Base-by-base conservation (phyloP, 108 stramenopile species). In the Pseudonitzschia delicatissima region DNA sequence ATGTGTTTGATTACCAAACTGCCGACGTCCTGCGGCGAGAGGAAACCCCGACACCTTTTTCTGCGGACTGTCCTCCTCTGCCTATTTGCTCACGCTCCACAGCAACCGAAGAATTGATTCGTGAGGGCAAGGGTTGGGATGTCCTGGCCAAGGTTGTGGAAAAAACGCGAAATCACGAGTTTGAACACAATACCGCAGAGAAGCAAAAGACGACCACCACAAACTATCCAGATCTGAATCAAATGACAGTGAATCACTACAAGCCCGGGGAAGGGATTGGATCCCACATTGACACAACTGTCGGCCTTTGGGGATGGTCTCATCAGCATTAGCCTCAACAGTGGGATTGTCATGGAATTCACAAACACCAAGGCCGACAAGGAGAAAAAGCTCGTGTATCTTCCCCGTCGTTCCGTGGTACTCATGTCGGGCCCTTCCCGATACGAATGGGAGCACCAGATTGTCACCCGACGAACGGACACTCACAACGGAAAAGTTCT, bases 1-100 rank as follows among this genome's bases (percentile, higher is more conserved):
- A 95, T 73, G 94, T 95, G 20, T 95, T 95, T 78, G 94, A 95
- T 69, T 95, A 95, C 62, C 73, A 82, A 59, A 87, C 90, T 37
- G 84, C 87, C 8, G 77, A 95, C 83, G 91, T 95, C 17, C 67
- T 92, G 44, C 81, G 94, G 35, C 59, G 74, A 32, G 25, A 37
- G 7, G 39, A 33, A 40, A 67, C 60, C 40, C 50, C 50, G 9
- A 34, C 29, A 4, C 47, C 47, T 6, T 48, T 48, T 48, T 9
- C 6, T 23, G 67, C 52, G 0, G 48, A 77, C 17, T 87, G 86
- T 72, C 86, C 86, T 12, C 73, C 82, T 25, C 35, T 87, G 57
- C 86, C 85, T 11, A 45, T 78, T 21, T 32, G 66, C 27, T 23
- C 29, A 13, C 45, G 74, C 59, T 13, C 23, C 13, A 32, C 45